A percentile compares a stretch with the other conserved stretches of the same genome.
Conservation (phyloP, 805 yeast genomes). For the Ogataea nitratoaversa region DNA sequence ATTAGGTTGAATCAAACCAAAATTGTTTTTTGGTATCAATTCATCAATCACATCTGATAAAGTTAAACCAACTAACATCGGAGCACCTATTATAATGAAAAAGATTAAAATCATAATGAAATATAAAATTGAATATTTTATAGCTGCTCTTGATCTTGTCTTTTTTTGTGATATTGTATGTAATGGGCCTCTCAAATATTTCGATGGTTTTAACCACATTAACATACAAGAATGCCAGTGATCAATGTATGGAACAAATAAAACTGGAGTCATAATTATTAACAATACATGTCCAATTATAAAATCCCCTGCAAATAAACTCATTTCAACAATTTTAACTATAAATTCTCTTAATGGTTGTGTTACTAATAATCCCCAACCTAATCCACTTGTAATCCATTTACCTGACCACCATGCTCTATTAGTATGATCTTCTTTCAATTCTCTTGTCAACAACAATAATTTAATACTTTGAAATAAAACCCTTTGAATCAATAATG, state of each 20-base stretch:
- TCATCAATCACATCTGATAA: conserved; percentile 11
- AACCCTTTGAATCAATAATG: conserved; percentile 35
- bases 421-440: conserved; percentile 37
- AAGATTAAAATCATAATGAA: conserved; percentile 37
- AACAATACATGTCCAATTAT: conserved; percentile 40
- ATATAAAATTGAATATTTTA: conserved; percentile 45
- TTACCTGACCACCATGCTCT: conserved; percentile 54
- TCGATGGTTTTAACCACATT: conserved; percentile 44
- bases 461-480: conserved; percentile 32
- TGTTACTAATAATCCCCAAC: conserved; percentile 33
- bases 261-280: conserved; percentile 35
- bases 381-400: conserved; percentile 39
- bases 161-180: conserved; percentile 36
- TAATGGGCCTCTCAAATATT: conserved; percentile 35
- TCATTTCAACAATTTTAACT: conserved; percentile 43
- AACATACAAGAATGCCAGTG: conserved; percentile 45
- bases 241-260: conserved; percentile 44
- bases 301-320: conserved; percentile 45
- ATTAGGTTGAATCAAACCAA: conserved; percentile 54
- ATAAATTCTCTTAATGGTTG: conserved; percentile 45
- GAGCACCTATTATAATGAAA: conserved; percentile 40
- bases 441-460: conserved; percentile 37
- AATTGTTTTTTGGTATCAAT: conserved; percentile 18
- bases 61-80: conserved; percentile 36
- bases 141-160: conserved; percentile 37